These are phyloP conservation scores for Ophiostoma pallidulum DNA, from an alignment of 2,329 filamentous ascomycete species.

Conservation along the genomic window DNA sequence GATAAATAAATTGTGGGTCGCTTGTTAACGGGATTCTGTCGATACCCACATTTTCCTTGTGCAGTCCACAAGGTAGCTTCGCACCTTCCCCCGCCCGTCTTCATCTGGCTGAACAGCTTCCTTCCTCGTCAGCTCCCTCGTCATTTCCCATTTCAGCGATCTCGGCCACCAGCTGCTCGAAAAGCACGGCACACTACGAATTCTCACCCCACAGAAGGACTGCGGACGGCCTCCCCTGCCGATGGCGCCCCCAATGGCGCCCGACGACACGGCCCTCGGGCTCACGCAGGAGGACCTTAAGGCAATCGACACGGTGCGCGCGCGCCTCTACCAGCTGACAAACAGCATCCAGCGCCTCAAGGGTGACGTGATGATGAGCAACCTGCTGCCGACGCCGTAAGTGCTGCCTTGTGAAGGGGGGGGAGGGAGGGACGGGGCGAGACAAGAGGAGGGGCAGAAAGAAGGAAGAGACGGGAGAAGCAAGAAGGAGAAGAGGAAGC, in stretches of 20 bases:
- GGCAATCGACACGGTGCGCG: slow-evolving; percentile 60
- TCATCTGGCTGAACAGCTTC: too few relatives aligned
- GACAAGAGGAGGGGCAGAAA: neutral
- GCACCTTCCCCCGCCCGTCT: too few relatives aligned
- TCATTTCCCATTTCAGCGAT: too few relatives aligned
- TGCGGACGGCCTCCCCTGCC: neutral
- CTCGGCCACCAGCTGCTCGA: too few relatives aligned
- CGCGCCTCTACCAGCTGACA: slow-evolving; percentile 58
- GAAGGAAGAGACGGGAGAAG: too few relatives aligned
- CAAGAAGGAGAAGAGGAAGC: neutral
- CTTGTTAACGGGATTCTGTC: too few relatives aligned
- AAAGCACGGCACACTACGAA: too few relatives aligned
- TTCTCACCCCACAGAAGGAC: neutral
- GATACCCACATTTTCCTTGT: too few relatives aligned
- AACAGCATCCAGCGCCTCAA: slow-evolving; percentile 58
- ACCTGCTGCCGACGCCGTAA: slow-evolving; percentile 60
- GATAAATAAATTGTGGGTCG: too few relatives aligned
- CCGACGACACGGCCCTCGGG: slow-evolving; percentile 31
- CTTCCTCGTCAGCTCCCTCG: too few relatives aligned
- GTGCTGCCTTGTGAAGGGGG: slow-evolving; percentile 14
- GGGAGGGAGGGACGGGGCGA: too few relatives aligned
- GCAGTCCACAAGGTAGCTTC: too few relatives aligned
- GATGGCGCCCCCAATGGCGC: neutral
- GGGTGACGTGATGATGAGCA: slow-evolving; percentile 48
- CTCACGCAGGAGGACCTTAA: slow-evolving; percentile 53